Base-by-base conservation (phyloP, 1,139 yeast genomes). In the Entelexis paramagnoliae region DNA sequence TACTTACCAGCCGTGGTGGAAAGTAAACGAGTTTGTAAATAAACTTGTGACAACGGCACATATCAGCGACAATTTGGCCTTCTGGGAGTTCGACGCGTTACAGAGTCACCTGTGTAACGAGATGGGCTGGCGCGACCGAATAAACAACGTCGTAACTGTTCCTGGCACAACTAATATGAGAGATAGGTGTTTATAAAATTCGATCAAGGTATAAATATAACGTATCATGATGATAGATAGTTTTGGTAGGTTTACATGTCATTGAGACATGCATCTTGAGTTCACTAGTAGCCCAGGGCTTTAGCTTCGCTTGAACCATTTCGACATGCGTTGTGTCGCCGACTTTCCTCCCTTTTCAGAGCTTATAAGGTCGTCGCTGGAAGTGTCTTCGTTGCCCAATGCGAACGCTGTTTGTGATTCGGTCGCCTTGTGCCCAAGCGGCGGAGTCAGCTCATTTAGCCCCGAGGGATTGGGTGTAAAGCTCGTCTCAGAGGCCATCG, bases 1-100 rank as follows among this genome's bases (percentile, higher is more conserved):
- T 39, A 40, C 22, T 8, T 29, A 29, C 6, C 41, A 16, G 28
- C 33, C 51, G 0, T 59, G 61, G 60, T 51, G 53, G 51, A 49
- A 19, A 6, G 41, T 50, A 16, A 57, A 58, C 49, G 22, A 16
- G 11, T 14, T 51, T 5, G 33, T 58, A 19, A 59, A 58, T 33
- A 36, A 9, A 2, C n/a, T 40, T 2, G 34, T 5, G 5, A n/a
- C 32, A 5, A 36, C 30, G 1, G 17, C 49, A 30, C 17, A 26
- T 2, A 8, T 51, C 6, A 34, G 39, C n/a, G 59, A 56, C 6
- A 30, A 33, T 16, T 28, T 28, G 9, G 34, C 51, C 2, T 57
- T 58, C n/a, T 59, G 62, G 62, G 62, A 58, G 28, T 58, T 49
- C 22, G 62, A 59, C 29, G 45, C 53, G 1, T 36, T 51, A 33